These are phyloP conservation scores for Hypoxylon trugodes DNA, from an alignment of 495 filamentous ascomycete genomes.

Conservation along the genomic window DNA sequence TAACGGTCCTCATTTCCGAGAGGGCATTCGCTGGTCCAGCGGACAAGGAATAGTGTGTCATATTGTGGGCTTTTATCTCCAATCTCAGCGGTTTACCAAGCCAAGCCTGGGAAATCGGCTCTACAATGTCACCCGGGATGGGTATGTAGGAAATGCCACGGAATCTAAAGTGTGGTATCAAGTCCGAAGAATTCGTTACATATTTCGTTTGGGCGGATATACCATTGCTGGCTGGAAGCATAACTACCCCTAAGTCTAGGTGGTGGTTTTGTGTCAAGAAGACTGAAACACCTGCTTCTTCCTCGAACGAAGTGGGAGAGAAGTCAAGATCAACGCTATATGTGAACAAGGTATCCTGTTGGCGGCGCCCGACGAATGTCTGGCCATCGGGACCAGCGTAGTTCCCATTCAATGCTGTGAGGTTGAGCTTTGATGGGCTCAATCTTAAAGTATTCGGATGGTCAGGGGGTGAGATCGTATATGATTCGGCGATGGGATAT, in stretches of 20 bases:
- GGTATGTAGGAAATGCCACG: constrained; percentile 49
- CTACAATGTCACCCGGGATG: constrained; percentile 42
- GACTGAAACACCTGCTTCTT: constrained; percentile 55
- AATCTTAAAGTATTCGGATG: constrained; percentile 52
- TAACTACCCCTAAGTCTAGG: constrained; percentile 59
- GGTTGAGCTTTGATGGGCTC: constrained; percentile 54
- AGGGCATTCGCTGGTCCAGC: constrained; percentile 48
- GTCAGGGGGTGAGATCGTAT: constrained; percentile 50
- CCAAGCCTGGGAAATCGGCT: constrained; percentile 49
- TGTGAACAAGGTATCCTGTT: constrained; percentile 60
- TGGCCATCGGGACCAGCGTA: constrained; percentile 55
- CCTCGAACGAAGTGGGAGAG: constrained; percentile 42
- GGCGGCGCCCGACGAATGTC: constrained; percentile 56
- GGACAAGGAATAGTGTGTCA: constrained; percentile 56
- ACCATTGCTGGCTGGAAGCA: constrained; percentile 44
- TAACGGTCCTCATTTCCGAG: constrained; percentile 45
- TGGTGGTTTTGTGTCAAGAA: constrained; percentile 65
- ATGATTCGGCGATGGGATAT: constrained; percentile 49
- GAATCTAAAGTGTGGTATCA: constrained; percentile 49
- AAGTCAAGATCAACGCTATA: constrained; percentile 56
- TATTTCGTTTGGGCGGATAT: constrained; percentile 11
- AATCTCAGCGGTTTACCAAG: constrained; percentile 44
- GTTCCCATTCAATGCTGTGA: constrained; percentile 57
- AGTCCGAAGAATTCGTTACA: constrained; percentile 13
- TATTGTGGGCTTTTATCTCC: constrained; percentile 56